phyloP scores from a whole-genome alignment of 2,329 filamentous ascomycete genomes.

The Sporothrix protearum region DNA sequence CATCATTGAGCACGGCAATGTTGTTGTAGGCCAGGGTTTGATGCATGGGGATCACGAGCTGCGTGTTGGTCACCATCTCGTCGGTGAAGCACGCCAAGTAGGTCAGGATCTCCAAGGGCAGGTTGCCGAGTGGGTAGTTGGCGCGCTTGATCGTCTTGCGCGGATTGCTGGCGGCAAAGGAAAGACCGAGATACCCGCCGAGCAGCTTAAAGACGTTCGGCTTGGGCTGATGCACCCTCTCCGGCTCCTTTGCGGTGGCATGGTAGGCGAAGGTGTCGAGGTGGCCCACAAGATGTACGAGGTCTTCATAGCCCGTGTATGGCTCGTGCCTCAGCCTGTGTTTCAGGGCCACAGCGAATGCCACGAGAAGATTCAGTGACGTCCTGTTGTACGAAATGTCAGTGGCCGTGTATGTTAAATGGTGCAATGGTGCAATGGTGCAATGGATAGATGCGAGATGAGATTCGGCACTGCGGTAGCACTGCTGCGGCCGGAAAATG shows the following conservation, averaged over 20 bases:
- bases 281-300: conserved; percentile 58
- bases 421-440: neutral
- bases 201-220: conserved; percentile 47
- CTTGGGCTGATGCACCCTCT: conserved; percentile 35
- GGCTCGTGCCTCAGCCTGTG: conserved; percentile 72
- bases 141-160: conserved; percentile 65
- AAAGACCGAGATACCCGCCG: conserved; percentile 64
- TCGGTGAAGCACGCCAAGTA: conserved; percentile 62
- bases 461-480: conserved; percentile 12
- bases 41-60: conserved; percentile 47
- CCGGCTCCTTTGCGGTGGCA: conserved; percentile 40
- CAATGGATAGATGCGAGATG: conserved; percentile 8
- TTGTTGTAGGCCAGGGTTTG: conserved; percentile 49
- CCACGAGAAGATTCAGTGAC: conserved; percentile 65
- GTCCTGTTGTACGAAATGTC: conserved; percentile 37
- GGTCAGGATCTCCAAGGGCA: conserved; percentile 67
- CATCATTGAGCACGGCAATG: conserved; percentile 60
- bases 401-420: neutral
- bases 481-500: neutral
- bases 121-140: conserved; percentile 64
- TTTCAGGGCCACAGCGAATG: conserved; percentile 66
- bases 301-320: conserved; percentile 65
- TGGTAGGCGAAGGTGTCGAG: conserved; percentile 63
- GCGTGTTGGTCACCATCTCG: conserved; percentile 49
- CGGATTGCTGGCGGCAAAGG: conserved; percentile 66